Conservation (phyloP, 2,329 filamentous ascomycete species). For the Fusarium floridanum region DNA sequence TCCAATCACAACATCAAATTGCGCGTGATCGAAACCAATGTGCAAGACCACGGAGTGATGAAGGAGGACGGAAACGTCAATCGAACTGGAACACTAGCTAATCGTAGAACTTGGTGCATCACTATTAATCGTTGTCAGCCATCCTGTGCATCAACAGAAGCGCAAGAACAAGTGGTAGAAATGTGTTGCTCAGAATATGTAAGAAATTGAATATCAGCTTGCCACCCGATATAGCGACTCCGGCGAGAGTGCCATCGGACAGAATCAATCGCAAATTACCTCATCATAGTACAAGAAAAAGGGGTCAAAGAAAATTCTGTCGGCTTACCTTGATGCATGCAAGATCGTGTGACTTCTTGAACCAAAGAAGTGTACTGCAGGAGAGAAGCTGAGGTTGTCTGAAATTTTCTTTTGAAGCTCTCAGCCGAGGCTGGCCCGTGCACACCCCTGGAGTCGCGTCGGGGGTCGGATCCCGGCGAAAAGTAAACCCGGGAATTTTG, state of each 20-base stretch:
- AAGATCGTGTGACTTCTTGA: slow-evolving; percentile 37
- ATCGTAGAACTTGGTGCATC: slow-evolving; percentile 2
- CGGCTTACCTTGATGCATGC: slow-evolving; percentile 48
- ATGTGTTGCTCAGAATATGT: slow-evolving; percentile 88
- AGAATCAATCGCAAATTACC: slow-evolving; percentile 99
- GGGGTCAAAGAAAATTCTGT: slow-evolving; percentile 11
- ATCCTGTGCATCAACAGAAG: slow-evolving; percentile 30
- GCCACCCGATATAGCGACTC: slow-evolving; percentile 83
- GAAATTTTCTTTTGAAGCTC: slow-evolving; percentile 48
- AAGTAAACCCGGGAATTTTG: slow-evolving; percentile 50
- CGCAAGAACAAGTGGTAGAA: slow-evolving; percentile 42
- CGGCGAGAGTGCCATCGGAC: slow-evolving; percentile 87
- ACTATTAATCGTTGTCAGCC: slow-evolving; percentile 43
- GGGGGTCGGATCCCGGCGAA: slow-evolving; percentile 42
- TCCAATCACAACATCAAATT: neutral
- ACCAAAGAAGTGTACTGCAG: slow-evolving; percentile 16
- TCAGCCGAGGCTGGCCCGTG: slow-evolving; percentile 37
- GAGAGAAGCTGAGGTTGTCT: neutral
- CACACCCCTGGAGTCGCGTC: slow-evolving; percentile 2
- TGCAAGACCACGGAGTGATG: neutral
- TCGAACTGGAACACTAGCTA: neutral
- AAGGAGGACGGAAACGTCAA: neutral
- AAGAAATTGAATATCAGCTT: slow-evolving; percentile 94
- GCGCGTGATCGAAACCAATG: neutral
- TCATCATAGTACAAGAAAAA: slow-evolving; percentile 74